A percentile compares a stretch with the other conserved stretches of the same genome.
These are phyloP conservation scores for Collybiopsis confluens DNA, from an alignment of 768 basidiomycete genomes.

Conservation along the genomic window DNA sequence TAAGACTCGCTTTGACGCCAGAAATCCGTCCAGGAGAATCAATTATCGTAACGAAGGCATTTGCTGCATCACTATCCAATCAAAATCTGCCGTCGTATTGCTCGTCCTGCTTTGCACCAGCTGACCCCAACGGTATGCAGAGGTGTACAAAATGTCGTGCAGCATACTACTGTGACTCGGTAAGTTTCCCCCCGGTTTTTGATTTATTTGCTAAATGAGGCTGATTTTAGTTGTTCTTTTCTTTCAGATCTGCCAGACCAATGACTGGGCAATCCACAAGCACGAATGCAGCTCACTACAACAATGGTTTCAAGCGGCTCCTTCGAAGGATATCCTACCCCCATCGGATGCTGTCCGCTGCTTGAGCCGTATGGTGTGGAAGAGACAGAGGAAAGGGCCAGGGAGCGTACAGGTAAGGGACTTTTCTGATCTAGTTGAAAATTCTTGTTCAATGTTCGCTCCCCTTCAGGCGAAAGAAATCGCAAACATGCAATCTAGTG, in stretches of 20 bases:
- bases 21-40: conserved; percentile 43
- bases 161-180: conserved; percentile 72
- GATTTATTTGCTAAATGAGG: not conserved
- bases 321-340: conserved; percentile 40
- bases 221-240: not conserved
- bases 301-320: conserved; percentile 49
- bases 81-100: conserved; percentile 59
- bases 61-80: conserved; percentile 62
- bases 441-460: not conserved
- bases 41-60: conserved; percentile 55
- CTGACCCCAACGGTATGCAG: conserved; percentile 40
- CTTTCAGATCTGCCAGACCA: conserved; percentile 60
- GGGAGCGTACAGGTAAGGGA: conserved; percentile 53
- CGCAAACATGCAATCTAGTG: conserved; percentile 73
- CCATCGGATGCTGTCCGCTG: conserved; percentile 81
- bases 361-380: conserved; percentile 73
- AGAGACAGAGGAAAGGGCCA: conserved; percentile 48
- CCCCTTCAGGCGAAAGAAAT: conserved; percentile 54
- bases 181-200: conserved; percentile 27
- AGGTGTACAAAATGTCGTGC: conserved; percentile 72
- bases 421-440: not conserved
- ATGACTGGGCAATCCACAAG: conserved; percentile 75
- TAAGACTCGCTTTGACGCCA: too few species aligned
- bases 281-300: conserved; percentile 71
- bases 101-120: conserved; percentile 55